These are phyloP conservation scores for Acanthamoeba castellanii DNA, from an alignment of 208 protist genomes.

Conservation along the genomic window DNA sequence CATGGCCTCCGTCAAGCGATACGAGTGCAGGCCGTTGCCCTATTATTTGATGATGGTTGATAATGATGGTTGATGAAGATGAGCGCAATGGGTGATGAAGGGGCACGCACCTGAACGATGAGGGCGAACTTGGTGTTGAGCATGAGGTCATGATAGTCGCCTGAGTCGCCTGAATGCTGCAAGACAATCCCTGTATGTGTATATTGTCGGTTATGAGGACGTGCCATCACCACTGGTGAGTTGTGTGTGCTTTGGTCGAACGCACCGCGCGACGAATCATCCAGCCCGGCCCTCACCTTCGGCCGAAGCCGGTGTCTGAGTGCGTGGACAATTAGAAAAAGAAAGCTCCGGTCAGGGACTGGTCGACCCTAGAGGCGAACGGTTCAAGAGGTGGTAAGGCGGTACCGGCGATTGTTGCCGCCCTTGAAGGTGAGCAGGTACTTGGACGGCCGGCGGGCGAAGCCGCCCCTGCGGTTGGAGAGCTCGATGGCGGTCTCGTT, in stretches of 20 bases:
- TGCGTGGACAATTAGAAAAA: too few species aligned
- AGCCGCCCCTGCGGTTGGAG: background rate
- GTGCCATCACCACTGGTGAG: too few species aligned
- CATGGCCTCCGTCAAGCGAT: conserved; percentile 48
- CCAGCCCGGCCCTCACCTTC: background rate
- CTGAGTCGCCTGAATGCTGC: background rate
- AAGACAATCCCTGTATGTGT: background rate
- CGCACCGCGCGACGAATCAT: background rate
- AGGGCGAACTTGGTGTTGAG: conserved; percentile 59
- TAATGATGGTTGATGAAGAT: background rate
- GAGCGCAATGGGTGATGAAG: background rate
- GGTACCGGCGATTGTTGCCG: conserved; percentile 4
- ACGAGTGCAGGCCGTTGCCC: conserved; percentile 39
- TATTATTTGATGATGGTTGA: background rate
- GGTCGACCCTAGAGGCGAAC: too few species aligned
- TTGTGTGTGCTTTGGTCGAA: too few species aligned
- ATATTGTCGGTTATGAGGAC: too few species aligned
- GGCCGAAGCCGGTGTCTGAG: background rate
- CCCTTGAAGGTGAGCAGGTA: conserved; percentile 38
- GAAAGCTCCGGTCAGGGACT: too few species aligned
- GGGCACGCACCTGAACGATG: background rate
- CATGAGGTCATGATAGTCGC: conserved; percentile 7
- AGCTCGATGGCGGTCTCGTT: conserved; percentile 10
- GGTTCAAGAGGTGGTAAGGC: too few species aligned
- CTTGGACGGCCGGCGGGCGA: background rate